These are phyloP conservation scores for Aspergillus amoenus DNA, from an alignment of 2,329 filamentous ascomycete genomes.

Conservation along the genomic window DNA sequence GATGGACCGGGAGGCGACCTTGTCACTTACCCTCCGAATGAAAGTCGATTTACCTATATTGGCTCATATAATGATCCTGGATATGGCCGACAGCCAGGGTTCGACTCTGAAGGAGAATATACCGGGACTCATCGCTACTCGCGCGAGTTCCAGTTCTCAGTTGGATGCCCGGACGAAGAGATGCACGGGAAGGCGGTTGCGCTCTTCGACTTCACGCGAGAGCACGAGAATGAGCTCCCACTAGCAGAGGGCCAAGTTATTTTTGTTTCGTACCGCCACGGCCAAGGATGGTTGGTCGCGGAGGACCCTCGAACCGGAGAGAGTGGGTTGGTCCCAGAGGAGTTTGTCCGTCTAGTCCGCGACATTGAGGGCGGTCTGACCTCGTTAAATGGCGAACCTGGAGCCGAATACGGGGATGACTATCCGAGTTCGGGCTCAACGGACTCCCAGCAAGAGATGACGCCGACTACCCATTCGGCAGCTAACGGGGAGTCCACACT, in stretches of 20 bases:
- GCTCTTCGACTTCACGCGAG: constrained; percentile 88
- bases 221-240: constrained; percentile 95
- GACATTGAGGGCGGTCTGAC: constrained; percentile 91
- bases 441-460: constrained; percentile 31
- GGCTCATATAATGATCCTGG: constrained; percentile 43
- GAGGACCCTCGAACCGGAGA: constrained; percentile 93
- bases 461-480: constrained; percentile 23
- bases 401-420: constrained; percentile 46
- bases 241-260: constrained; percentile 94
- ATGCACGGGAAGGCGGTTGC: constrained; percentile 97
- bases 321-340: constrained; percentile 91
- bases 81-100: constrained; percentile 31
- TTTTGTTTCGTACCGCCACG: constrained; percentile 91
- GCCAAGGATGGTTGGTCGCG: constrained; percentile 95
- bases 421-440: constrained; percentile 57
- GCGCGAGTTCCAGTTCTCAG: constrained; percentile 90
- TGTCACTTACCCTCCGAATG: constrained; percentile 71
- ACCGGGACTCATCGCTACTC: constrained; percentile 67
- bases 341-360: constrained; percentile 87
- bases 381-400: constrained; percentile 61
- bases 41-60: constrained; percentile 57
- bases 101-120: constrained; percentile 37
- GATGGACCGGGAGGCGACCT: constrained; percentile 78
- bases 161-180: constrained; percentile 92
- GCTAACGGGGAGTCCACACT: constrained; percentile 7